phyloP scores from a whole-genome alignment of 164 flowering plant genomes.

The Malania oleifera region DNA sequence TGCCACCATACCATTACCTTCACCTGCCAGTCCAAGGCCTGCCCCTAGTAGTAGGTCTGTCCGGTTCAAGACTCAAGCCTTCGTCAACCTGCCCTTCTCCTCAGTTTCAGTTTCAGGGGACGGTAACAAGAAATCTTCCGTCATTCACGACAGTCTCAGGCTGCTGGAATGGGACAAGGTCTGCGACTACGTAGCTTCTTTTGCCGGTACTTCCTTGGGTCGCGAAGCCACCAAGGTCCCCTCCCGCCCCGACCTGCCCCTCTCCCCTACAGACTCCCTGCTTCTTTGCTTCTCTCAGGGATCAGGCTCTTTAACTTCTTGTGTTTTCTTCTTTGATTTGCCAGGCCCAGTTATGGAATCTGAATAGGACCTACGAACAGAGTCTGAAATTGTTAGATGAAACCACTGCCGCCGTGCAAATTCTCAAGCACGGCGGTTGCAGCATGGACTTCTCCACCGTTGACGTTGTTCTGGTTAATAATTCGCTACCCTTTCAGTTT shows the following conservation, averaged over 20 bases:
- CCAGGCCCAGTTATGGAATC: constrained; percentile 61
- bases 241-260: background rate
- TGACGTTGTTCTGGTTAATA: constrained; percentile 43
- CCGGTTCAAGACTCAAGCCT: constrained; percentile 17
- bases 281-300: constrained; percentile 3
- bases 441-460: constrained; percentile 54
- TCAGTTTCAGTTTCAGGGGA: background rate
- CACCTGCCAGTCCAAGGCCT: background rate
- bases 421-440: constrained; percentile 59
- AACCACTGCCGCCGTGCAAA: constrained; percentile 80
- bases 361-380: constrained; percentile 56
- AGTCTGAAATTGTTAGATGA: constrained; percentile 61
- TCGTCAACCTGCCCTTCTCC: constrained; percentile 15
- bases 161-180: constrained; percentile 85
- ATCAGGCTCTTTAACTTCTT: background rate
- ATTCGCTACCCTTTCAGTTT: no score
- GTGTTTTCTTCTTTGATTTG: background rate
- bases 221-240: constrained; percentile 58
- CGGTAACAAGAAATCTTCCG: constrained; percentile 14
- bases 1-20: background rate
- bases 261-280: background rate
- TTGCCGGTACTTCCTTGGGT: constrained; percentile 73
- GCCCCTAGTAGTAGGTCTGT: no score
- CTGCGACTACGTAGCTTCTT: constrained; percentile 75
- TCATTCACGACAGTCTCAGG: constrained; percentile 43